Evolutionary conservation across 306 rosid genomes (phyloP).

Genomic region (Rosa rugosa): DNA sequence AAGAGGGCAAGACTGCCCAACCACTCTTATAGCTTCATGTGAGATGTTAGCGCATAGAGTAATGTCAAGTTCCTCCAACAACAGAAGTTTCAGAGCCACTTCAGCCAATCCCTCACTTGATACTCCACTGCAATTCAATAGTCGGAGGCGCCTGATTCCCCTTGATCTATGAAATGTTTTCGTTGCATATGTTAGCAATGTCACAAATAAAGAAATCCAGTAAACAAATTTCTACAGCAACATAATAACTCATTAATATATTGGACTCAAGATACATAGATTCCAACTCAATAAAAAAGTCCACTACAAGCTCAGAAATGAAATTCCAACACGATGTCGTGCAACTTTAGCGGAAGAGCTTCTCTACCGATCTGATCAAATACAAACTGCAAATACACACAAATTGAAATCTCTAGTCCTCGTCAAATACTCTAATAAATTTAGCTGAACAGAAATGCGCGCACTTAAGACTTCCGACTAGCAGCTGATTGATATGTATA

Average conservation of each 20-base stretch:
- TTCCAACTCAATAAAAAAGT: too few relatives aligned
- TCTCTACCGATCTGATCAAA: too few relatives aligned
- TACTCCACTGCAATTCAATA: conserved; percentile 37
- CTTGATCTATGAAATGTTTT: conserved; percentile 39
- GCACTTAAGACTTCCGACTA: neutral
- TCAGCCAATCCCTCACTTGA: conserved; percentile 45
- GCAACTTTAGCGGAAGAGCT: too few relatives aligned
- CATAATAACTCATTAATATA: too few relatives aligned
- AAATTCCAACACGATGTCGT: too few relatives aligned
- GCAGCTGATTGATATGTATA: too few relatives aligned
- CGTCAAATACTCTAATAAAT: neutral
- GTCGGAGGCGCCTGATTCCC: conserved; percentile 36
- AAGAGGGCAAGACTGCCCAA: neutral
- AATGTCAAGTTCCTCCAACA: conserved; percentile 60
- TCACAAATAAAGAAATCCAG: too few relatives aligned
- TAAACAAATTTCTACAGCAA: too few relatives aligned
- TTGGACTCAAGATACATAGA: too few relatives aligned
- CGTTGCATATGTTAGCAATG: neutral
- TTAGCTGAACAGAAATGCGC: neutral
- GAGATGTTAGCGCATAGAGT: conserved; percentile 25
- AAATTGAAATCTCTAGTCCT: neutral
- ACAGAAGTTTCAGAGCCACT: conserved; percentile 38
- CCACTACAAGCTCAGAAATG: too few relatives aligned
- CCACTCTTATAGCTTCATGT: conserved; percentile 22
- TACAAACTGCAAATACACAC: neutral